phyloP scores from a whole-genome alignment of 2,329 filamentous ascomycete genomes.

The Fusarium sp. region DNA sequence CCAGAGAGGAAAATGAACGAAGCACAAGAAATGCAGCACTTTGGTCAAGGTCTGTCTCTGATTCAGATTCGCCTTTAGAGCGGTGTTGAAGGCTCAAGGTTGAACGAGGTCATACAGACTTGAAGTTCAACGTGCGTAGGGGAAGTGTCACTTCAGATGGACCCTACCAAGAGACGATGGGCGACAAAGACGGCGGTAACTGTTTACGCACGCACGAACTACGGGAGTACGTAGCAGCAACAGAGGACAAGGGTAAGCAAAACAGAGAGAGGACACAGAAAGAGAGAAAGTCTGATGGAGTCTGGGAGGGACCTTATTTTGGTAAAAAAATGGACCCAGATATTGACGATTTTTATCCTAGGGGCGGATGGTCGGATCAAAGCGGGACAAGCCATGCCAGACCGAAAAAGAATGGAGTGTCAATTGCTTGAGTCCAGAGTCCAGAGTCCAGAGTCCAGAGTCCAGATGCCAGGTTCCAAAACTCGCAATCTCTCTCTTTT shows the following conservation, averaged over 20 bases:
- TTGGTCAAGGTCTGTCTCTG: neutral
- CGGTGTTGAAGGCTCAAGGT: constrained; percentile 1
- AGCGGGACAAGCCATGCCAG: constrained; percentile 40
- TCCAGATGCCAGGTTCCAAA: neutral
- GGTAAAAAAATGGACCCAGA: constrained; percentile 38
- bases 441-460: neutral
- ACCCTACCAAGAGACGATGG: constrained; percentile 3
- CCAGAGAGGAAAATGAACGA: neutral
- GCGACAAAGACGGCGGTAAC: constrained; percentile 4
- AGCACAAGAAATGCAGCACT: constrained; percentile 1
- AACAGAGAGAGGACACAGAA: constrained; percentile 28
- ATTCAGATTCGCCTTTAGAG: neutral
- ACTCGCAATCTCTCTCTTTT: constrained; percentile 7
- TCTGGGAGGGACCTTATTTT: constrained; percentile 27
- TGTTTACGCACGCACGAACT: constrained; percentile 16
- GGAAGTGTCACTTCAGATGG: constrained; percentile 11
- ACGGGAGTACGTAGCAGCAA: constrained; percentile 26
- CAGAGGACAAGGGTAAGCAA: constrained; percentile 27
- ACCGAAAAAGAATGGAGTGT: constrained; percentile 25
- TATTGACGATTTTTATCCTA: constrained; percentile 36
- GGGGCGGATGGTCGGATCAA: constrained; percentile 38
- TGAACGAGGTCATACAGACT: constrained; percentile 5
- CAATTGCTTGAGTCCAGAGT: constrained; percentile 1
- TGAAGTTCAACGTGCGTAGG: constrained; percentile 14
- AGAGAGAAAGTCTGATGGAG: constrained; percentile 40